phyloP scores from a whole-genome alignment of 148 eudicot genomes.

The Cornus suecica region DNA sequence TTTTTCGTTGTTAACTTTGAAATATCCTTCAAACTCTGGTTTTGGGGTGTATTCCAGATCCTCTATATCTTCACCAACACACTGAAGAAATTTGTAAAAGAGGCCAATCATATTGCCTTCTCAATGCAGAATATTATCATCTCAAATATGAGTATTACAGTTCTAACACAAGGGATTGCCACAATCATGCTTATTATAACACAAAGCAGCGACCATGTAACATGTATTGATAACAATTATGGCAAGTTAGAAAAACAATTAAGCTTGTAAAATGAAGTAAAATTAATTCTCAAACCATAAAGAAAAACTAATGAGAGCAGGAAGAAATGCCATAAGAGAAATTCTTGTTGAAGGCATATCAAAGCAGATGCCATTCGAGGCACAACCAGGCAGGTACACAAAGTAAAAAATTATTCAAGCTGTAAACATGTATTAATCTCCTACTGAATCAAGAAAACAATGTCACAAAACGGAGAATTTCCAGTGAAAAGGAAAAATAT shows the following conservation, averaged over 20 bases:
- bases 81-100: constrained; percentile 39
- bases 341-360: neutral
- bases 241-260: neutral
- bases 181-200: neutral
- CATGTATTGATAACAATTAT: neutral
- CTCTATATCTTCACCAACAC: constrained; percentile 96
- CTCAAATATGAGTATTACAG: neutral
- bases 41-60: constrained; percentile 96
- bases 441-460: too few relatives aligned
- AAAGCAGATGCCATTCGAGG: too few relatives aligned
- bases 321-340: neutral
- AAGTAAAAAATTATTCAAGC: too few relatives aligned
- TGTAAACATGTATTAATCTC: too few relatives aligned
- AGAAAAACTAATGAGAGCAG: neutral
- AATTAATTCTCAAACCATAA: neutral
- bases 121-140: constrained; percentile 5
- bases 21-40: constrained; percentile 93
- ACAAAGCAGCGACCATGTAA: neutral
- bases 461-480: too few relatives aligned
- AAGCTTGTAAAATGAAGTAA: neutral
- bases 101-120: neutral
- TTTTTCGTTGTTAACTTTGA: constrained; percentile 80
- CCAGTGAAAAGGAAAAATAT: too few relatives aligned
- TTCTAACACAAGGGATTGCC: neutral
- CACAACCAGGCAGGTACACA: too few relatives aligned